These are phyloP conservation scores for Suillus brevipes DNA, from an alignment of 768 basidiomycete species.

Conservation along the genomic window DNA sequence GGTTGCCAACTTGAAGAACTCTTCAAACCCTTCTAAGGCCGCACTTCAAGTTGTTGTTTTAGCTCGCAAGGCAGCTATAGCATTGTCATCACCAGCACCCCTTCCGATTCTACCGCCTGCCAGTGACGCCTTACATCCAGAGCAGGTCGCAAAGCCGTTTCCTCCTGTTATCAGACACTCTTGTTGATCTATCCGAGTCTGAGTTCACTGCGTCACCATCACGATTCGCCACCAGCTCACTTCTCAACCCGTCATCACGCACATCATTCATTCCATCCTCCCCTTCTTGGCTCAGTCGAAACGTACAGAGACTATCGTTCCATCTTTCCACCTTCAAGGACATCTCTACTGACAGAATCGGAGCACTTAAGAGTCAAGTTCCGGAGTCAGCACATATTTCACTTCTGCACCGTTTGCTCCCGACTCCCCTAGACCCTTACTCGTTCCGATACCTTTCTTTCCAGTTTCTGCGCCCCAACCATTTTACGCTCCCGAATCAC, in stretches of 20 bases:
- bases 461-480: slow-evolving; percentile 31
- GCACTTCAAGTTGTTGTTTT: slow-evolving; percentile 30
- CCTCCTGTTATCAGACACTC: slow-evolving; percentile 32
- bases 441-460: slow-evolving; percentile 37
- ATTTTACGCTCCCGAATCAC: slow-evolving; percentile 23
- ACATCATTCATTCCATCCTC: slow-evolving; percentile 49
- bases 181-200: slow-evolving; percentile 52
- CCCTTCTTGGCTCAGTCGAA: slow-evolving; percentile 61
- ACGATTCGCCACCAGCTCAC: slow-evolving; percentile 34
- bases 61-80: slow-evolving; percentile 22
- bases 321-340: slow-evolving; percentile 29
- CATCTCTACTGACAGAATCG: slow-evolving; percentile 33
- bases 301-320: slow-evolving; percentile 39
- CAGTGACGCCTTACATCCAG: slow-evolving; percentile 5
- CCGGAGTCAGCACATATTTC: slow-evolving; percentile 30
- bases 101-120: slow-evolving; percentile 22
- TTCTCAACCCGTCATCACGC: slow-evolving; percentile 38
- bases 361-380: slow-evolving; percentile 29
- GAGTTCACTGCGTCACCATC: slow-evolving; percentile 50
- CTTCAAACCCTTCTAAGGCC: slow-evolving; percentile 16
- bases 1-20: slow-evolving; percentile 13
- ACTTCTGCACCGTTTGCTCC: slow-evolving; percentile 38
- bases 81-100: slow-evolving; percentile 25
- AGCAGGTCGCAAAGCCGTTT: slow-evolving; percentile 23
- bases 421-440: slow-evolving; percentile 41